Base-by-base conservation (phyloP, 371 early-diverging fungal genomes). In the Mucor saturninus region DNA sequence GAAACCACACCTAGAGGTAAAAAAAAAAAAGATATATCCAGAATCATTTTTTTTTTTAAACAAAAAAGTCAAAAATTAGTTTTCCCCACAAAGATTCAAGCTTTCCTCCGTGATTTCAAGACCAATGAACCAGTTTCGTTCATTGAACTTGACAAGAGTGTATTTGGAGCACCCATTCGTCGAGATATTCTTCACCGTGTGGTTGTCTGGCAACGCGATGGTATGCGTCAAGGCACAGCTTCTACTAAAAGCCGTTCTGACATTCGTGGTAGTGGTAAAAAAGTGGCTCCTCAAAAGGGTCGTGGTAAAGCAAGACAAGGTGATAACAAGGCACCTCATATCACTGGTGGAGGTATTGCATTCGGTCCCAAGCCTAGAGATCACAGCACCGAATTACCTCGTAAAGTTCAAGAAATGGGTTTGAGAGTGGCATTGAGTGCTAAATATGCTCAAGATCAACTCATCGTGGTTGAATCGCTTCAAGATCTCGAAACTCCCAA, bases 251-350 rank as follows among this genome's bases (percentile, higher is more conserved):
- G 84, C 14, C 85, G 93, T 56, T 84, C 90, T 42, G 93, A 95
- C 65, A 96, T 96, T 35, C 79, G 92, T 30, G 97, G 96, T 28
- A 85, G 91, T 5, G 85, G 91, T 45, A 77, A 84, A 62, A 98
- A 93, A 76, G 75, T 75, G 9, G 84, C 88, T 37, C 92, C 92
- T 29, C 98, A 98, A 76, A 98, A 98, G 79, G 97, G 97, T 5
- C 83, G 95, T 45, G 98, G 98, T 75, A 86, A 81, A 67, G 96
- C 98, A 13, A 86, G 98, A 68, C 89, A 93, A 21, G 95, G 97
- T 43, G 89, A 93, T 11, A 65, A 85, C 38, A 84, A 95, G 35
- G 94, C 95, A 28, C 94, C 96, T 40, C 96, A 96, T 64, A 89
- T 87, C 68, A 83, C 88, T 43, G 96, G 97, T 76, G 98, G 98